Conservation (phyloP, 2,329 filamentous ascomycete genomes). For the Pseudogymnoascus sp. region DNA sequence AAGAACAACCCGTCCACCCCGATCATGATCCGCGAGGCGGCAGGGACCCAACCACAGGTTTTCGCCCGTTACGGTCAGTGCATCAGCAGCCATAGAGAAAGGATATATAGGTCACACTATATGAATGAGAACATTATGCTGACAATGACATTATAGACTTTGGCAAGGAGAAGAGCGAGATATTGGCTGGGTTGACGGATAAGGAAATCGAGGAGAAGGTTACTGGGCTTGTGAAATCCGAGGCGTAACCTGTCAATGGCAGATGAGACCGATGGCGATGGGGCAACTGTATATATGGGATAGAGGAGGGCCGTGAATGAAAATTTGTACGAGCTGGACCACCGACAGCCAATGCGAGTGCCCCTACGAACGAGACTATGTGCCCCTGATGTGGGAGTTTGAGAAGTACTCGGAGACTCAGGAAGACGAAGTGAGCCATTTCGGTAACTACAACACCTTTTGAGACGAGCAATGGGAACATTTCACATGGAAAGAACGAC, state of each 20-base stretch:
- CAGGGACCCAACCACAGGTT: constrained; percentile 73
- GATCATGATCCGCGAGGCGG: constrained; percentile 89
- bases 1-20: constrained; percentile 93
- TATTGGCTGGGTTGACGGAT: constrained; percentile 56
- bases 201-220: constrained; percentile 64
- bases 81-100: neutral
- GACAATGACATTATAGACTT: constrained; percentile 40
- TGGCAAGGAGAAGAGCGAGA: constrained; percentile 58
- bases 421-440: neutral
- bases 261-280: neutral
- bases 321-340: neutral
- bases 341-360: neutral
- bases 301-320: constrained; percentile 4
- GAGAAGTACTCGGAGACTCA: neutral
- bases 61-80: constrained; percentile 83
- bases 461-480: neutral
- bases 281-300: constrained; percentile 1
- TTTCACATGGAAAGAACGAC: neutral
- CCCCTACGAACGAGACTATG: neutral
- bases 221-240: constrained; percentile 50
- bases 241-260: constrained; percentile 21
- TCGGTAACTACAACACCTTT: neutral
- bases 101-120: neutral
- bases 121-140: constrained; percentile 15
- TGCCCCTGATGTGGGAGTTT: neutral